Base-by-base conservation (phyloP, 225 moss, liverwort and hornwort genomes). In the Sphagnum tenellum region DNA sequence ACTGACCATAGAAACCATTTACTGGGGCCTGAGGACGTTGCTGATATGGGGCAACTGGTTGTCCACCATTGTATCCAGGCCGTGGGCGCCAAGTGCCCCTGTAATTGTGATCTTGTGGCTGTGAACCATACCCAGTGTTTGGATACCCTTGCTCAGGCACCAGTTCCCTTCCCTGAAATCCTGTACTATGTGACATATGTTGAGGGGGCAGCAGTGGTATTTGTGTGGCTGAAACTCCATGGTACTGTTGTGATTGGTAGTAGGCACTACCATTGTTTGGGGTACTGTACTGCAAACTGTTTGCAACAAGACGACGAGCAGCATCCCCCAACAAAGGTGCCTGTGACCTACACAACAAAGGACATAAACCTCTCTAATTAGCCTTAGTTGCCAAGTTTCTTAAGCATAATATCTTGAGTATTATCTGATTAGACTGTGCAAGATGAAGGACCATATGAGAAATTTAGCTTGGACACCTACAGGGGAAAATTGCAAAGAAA, bases 271-370 rank as follows among this genome's bases (percentile, higher is more conserved):
- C 83, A 11, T 68, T 77, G 55, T 55, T 77, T 49, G 73, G 80
- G 29, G 72, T 8, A 54, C 80, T 79, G 55, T 64, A 72, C 50
- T 70, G 70, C 4, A 84, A 70, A 66, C 69, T 84, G 58, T 80
- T 77, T 59, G 45, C 51, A 56, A 84, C 73, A 46, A 84, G 66
- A 59, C 83, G 77, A 68, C 75, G 83, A 12, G 83, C 80, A 53
- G 80, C 80, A 63, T 72, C 72, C 55, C 83, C 83, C 44, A 84
- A 60, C 73, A 9, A 80, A 70, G 50, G 83, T 80, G 70, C 83
- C 80, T 64, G 11, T 77, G 70, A 53, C 68, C 77, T 60, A 70
- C 67, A 58, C 71, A 75, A 45, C 71, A 77, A 54, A 75, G 59
- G 53, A 73, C 60, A 55, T 74, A 70, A 14, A 10, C 49, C 68